phyloP scores from a whole-genome alignment of 2,329 filamentous ascomycete genomes.

The Colletotrichum cordylinicola region DNA sequence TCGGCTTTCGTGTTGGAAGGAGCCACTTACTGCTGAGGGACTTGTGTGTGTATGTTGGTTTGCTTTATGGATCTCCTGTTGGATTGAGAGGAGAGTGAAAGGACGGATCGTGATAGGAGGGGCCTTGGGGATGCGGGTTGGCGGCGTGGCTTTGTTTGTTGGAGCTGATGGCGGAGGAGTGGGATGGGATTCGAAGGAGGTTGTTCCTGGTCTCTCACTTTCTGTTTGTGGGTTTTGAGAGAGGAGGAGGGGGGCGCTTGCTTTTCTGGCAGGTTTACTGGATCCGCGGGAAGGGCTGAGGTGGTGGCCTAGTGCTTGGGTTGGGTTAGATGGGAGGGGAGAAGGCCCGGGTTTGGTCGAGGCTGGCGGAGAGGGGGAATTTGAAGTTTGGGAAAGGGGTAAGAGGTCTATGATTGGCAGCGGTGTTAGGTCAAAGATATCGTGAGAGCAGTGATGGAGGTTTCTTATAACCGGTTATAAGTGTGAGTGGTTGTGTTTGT shows the following conservation, averaged over 20 bases:
- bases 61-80: background rate
- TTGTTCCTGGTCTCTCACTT: background rate
- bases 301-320: background rate
- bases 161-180: background rate
- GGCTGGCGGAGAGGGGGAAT: background rate
- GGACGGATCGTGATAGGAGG: background rate
- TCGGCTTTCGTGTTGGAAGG: background rate
- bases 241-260: background rate
- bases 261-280: background rate
- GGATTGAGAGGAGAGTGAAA: background rate
- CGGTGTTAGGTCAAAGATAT: background rate
- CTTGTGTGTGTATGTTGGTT: background rate
- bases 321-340: background rate
- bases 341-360: background rate
- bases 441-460: background rate
- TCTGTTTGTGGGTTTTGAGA: background rate
- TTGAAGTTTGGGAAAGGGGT: background rate
- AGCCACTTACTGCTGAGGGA: background rate
- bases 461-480: background rate
- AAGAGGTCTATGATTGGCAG: background rate
- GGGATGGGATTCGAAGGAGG: background rate
- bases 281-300: background rate
- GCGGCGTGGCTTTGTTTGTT: constrained; percentile 3
- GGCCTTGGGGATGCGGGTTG: background rate
- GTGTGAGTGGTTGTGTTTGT: background rate